A percentile compares a stretch with the other conserved stretches of the same genome.
These are phyloP conservation scores for Lippia alba DNA, from an alignment of 305 asterid genomes.

Conservation along the genomic window DNA sequence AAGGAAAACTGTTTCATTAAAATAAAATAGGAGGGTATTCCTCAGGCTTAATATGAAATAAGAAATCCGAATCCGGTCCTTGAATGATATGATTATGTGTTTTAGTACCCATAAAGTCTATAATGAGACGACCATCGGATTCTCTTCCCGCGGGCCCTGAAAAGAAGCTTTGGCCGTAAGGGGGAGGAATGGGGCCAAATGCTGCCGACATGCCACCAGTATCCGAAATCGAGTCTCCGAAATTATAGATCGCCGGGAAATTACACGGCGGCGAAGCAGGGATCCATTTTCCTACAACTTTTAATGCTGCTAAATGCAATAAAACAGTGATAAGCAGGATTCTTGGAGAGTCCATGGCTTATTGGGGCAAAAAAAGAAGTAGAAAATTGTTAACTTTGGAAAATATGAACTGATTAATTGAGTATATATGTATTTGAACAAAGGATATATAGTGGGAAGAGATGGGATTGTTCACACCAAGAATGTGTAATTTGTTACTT, in stretches of 20 bases:
- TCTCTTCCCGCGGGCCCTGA: constrained; percentile 45
- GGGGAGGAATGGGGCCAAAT: constrained; percentile 47
- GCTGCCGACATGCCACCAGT: constrained; percentile 60
- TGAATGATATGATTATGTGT: too few species aligned
- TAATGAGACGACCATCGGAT: constrained; percentile 62
- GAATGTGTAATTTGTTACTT: constrained; percentile 25
- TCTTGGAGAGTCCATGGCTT: constrained; percentile 35
- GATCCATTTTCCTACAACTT: constrained; percentile 4
- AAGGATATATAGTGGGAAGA: background rate
- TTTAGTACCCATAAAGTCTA: constrained; percentile 53
- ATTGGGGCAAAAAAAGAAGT: too few species aligned
- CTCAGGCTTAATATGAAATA: too few species aligned
- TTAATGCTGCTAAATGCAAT: background rate
- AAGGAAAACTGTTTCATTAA: background rate
- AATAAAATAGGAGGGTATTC: too few species aligned
- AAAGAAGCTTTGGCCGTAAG: constrained; percentile 56
- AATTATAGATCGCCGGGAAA: constrained; percentile 60
- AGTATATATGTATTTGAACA: constrained; percentile 1
- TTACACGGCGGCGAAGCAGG: constrained; percentile 41
- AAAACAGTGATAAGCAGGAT: background rate
- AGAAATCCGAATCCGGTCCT: too few species aligned
- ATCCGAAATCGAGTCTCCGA: constrained; percentile 62
- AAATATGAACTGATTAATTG: background rate
- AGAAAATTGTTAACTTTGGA: background rate
- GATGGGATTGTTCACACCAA: constrained; percentile 25